phyloP scores from a whole-genome alignment of 2,329 filamentous ascomycete species.

The Raffaelea arxii region DNA sequence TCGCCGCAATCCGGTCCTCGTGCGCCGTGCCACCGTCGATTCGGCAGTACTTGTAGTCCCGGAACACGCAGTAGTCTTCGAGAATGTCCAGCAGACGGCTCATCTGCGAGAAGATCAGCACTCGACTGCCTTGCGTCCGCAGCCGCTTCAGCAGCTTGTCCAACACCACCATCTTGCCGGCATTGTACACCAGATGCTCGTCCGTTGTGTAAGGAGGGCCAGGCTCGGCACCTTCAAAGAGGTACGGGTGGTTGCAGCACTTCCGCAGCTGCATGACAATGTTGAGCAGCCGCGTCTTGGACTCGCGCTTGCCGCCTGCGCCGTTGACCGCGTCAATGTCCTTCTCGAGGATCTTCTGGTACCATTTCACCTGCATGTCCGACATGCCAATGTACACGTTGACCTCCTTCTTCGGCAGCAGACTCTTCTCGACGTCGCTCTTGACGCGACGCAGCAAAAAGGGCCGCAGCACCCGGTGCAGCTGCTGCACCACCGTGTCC shows the following conservation, averaged over 20 bases:
- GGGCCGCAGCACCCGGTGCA: constrained; percentile 84
- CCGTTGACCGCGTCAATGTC: constrained; percentile 98
- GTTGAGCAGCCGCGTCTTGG: constrained; percentile 91
- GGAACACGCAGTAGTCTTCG: constrained; percentile 96
- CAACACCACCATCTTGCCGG: constrained; percentile 94
- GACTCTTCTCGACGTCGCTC: constrained; percentile 93
- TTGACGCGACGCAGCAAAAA: constrained; percentile 95
- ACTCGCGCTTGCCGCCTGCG: constrained; percentile 90
- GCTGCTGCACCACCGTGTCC: constrained; percentile 89
- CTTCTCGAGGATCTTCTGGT: constrained; percentile 97
- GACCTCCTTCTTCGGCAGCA: constrained; percentile 93
- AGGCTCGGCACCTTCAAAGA: constrained; percentile 95
- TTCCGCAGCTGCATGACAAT: constrained; percentile 99
- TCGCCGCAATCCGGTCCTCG: constrained; percentile 93
- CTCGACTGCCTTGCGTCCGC: constrained; percentile 77
- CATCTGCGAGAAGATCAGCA: constrained; percentile 99
- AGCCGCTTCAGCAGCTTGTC: constrained; percentile 83
- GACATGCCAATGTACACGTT: constrained; percentile 98
- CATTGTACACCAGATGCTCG: constrained; percentile 86
- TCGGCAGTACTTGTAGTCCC: constrained; percentile 89
- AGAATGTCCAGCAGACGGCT: constrained; percentile 93
- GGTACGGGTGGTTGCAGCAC: constrained; percentile 96
- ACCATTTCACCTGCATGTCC: constrained; percentile 99
- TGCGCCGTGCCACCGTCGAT: constrained; percentile 96
- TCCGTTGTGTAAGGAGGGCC: constrained; percentile 97